phyloP scores from a whole-genome alignment of 371 early-diverging fungal genomes.

The Phascolomyces articulosus region DNA sequence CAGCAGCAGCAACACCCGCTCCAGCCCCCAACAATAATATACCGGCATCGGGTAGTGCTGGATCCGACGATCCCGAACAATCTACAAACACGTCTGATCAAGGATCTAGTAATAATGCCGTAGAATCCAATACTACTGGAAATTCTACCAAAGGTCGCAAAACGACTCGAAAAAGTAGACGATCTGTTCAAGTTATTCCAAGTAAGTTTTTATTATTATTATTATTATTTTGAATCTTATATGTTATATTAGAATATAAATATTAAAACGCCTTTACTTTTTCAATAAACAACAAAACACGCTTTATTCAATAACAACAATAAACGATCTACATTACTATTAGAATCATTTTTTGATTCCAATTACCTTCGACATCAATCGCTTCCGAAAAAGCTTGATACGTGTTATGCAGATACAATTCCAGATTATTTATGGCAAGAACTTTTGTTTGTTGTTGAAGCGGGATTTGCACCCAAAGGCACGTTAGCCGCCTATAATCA shows the following conservation, averaged over 20 bases:
- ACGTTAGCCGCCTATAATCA: constrained; percentile 29
- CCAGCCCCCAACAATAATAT: not conserved
- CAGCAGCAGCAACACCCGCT: not conserved
- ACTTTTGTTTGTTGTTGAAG: constrained; percentile 24
- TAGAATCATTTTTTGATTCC: constrained; percentile 13
- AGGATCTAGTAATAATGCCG: not conserved
- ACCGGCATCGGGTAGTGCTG: not conserved
- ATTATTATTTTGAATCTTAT: not conserved
- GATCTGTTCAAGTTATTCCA: constrained; percentile 10
- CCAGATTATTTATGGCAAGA: constrained; percentile 39
- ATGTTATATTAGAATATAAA: not conserved
- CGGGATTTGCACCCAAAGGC: constrained; percentile 36
- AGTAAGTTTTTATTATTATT: not conserved
- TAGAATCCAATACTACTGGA: not conserved
- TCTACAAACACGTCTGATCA: no score
- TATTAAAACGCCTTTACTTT: not conserved
- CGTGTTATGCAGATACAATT: constrained; percentile 19
- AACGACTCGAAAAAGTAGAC: constrained; percentile 13
- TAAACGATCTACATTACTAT: no score
- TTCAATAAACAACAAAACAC: no score
- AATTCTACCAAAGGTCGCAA: constrained; percentile 17
- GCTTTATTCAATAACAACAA: no score
- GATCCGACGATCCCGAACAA: not conserved
- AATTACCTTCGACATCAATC: constrained; percentile 11
- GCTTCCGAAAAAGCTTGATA: not conserved